phyloP scores from a whole-genome alignment of 441 rosid species.

The Corymbia calophylla region DNA sequence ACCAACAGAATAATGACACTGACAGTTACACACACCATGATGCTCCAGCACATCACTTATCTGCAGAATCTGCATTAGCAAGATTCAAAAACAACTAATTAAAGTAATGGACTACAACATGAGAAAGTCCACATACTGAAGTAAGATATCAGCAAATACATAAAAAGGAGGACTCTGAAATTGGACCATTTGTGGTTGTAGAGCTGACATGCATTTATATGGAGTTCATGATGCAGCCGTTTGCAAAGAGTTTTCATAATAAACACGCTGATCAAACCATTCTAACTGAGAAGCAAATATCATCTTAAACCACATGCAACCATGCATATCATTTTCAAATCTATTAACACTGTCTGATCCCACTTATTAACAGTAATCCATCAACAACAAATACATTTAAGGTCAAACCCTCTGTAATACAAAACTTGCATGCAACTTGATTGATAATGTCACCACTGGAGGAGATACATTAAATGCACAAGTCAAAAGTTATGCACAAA shows the following conservation, averaged over 20 bases:
- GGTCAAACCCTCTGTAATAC: neutral
- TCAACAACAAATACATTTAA: neutral
- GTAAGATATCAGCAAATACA: neutral
- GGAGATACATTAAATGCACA: neutral
- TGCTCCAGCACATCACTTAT: constrained; percentile 86
- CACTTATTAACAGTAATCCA: neutral
- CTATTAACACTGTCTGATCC: neutral
- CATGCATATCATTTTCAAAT: neutral
- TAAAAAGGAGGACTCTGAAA: neutral
- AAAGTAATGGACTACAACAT: neutral
- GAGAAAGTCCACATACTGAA: neutral
- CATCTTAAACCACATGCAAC: neutral
- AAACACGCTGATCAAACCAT: neutral
- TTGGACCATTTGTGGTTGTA: neutral
- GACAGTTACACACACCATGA: constrained; percentile 56
- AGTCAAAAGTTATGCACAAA: neutral
- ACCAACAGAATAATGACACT: constrained; percentile 70
- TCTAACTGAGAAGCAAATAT: neutral
- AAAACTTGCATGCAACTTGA: neutral
- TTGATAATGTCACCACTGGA: neutral
- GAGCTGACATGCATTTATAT: neutral
- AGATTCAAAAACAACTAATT: neutral
- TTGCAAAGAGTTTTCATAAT: neutral
- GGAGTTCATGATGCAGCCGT: neutral
- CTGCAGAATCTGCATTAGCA: constrained; percentile 59